phyloP scores from a whole-genome alignment of 768 basidiomycete genomes.

The Suillus clintonianus region DNA sequence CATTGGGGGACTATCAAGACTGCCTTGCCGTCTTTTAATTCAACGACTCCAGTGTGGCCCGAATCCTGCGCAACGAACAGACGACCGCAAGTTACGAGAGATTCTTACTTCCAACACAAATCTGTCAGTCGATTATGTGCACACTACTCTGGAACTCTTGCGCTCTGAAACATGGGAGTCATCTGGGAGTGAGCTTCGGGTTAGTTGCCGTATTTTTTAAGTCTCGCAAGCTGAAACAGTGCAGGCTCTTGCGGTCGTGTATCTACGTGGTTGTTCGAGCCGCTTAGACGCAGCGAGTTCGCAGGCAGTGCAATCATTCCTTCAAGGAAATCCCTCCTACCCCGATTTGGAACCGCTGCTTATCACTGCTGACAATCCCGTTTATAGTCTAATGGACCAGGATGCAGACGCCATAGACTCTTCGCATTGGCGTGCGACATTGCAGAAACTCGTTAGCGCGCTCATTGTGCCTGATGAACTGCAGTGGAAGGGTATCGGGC shows the following conservation, averaged over 20 bases:
- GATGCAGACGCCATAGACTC: not conserved
- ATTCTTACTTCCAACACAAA: not conserved
- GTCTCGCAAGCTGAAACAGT: not conserved
- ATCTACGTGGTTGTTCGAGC: constrained; percentile 33
- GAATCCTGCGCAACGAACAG: constrained; percentile 19
- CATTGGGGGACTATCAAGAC: constrained; percentile 25
- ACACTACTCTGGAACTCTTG: constrained; percentile 38
- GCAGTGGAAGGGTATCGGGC: not conserved
- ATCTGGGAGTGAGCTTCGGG: constrained; percentile 29
- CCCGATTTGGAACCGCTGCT: constrained; percentile 14
- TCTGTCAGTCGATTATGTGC: constrained; percentile 2
- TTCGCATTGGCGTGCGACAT: not conserved
- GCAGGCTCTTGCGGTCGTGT: constrained; percentile 25
- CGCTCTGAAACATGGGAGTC: constrained; percentile 42
- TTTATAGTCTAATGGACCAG: not conserved
- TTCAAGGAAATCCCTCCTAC: constrained; percentile 19
- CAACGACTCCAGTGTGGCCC: constrained; percentile 48
- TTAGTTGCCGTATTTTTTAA: constrained; percentile 18
- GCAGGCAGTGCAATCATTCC: constrained; percentile 20
- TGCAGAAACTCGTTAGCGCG: not conserved
- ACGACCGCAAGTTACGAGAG: not conserved
- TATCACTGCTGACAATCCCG: not conserved
- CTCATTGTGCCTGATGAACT: not conserved
- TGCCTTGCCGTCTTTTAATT: constrained; percentile 43
- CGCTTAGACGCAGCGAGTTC: constrained; percentile 27